Evolutionary conservation across 2,329 filamentous ascomycete species (phyloP).

Genomic region (Decorospora gaudefroyi): DNA sequence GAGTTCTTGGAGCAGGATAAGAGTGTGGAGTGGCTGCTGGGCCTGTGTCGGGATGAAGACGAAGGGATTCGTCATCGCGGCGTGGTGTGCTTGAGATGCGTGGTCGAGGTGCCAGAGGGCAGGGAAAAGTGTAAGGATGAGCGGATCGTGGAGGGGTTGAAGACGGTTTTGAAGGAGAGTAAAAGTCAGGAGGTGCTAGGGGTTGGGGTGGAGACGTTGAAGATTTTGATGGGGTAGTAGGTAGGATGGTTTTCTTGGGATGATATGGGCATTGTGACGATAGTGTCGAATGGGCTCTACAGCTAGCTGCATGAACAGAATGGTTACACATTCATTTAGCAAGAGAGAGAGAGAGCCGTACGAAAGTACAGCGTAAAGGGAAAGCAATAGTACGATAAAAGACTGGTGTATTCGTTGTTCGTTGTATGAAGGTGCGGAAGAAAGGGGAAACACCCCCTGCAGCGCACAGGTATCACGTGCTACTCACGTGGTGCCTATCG

Average conservation of each 20-base stretch:
- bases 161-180: constrained; percentile 69
- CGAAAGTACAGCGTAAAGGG: no score
- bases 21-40: constrained; percentile 78
- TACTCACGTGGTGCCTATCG: no score
- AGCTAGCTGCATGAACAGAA: not conserved
- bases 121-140: constrained; percentile 54
- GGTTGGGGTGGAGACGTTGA: constrained; percentile 72
- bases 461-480: no score
- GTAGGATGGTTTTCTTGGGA: not conserved
- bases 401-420: no score
- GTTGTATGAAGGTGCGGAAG: no score
- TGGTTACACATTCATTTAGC: no score
- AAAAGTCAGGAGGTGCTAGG: constrained; percentile 71
- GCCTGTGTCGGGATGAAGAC: constrained; percentile 72
- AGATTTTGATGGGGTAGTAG: constrained; percentile 59
- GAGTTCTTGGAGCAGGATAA: constrained; percentile 69
- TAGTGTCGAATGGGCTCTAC: not conserved
- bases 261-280: not conserved
- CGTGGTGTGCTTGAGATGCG: constrained; percentile 73
- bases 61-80: constrained; percentile 71
- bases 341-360: no score
- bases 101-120: constrained; percentile 63
- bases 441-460: no score
- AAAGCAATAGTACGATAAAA: no score
- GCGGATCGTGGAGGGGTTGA: constrained; percentile 70